These are phyloP conservation scores for Thuja plicata DNA, from an alignment of 83 land plant genomes.

Conservation along the genomic window DNA sequence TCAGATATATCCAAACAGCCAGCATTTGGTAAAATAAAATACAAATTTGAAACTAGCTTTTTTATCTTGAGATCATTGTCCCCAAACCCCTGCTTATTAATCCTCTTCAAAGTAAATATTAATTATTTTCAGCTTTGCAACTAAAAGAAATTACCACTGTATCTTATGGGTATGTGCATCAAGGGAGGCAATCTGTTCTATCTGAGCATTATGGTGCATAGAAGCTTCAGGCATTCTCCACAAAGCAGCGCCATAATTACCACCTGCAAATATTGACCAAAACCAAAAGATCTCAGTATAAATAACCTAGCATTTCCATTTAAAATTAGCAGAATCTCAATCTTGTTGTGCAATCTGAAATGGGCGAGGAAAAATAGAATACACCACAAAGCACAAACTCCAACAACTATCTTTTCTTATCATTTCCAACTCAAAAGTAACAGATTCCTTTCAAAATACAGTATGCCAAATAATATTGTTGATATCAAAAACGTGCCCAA, in stretches of 20 bases:
- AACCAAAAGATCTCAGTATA: background rate
- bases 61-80: background rate
- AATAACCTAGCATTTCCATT: background rate
- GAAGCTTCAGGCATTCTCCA: constrained; percentile 88
- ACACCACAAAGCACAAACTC: background rate
- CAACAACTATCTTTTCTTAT: background rate
- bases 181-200: constrained; percentile 69
- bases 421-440: background rate
- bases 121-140: background rate
- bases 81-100: background rate
- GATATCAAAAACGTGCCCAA: background rate
- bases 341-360: background rate
- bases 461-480: background rate
- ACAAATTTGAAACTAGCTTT: too few relatives aligned
- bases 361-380: background rate
- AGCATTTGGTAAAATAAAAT: background rate
- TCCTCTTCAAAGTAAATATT: background rate
- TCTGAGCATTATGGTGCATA: constrained; percentile 65
- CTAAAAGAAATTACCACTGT: constrained; percentile 49
- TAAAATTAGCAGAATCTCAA: background rate
- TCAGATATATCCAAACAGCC: background rate
- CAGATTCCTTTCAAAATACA: background rate
- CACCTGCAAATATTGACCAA: constrained; percentile 41
- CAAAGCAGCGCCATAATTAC: constrained; percentile 74
- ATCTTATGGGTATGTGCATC: constrained; percentile 61